phyloP scores from a whole-genome alignment of 2,329 filamentous ascomycete species.

The Blastomyces gilchristii region DNA sequence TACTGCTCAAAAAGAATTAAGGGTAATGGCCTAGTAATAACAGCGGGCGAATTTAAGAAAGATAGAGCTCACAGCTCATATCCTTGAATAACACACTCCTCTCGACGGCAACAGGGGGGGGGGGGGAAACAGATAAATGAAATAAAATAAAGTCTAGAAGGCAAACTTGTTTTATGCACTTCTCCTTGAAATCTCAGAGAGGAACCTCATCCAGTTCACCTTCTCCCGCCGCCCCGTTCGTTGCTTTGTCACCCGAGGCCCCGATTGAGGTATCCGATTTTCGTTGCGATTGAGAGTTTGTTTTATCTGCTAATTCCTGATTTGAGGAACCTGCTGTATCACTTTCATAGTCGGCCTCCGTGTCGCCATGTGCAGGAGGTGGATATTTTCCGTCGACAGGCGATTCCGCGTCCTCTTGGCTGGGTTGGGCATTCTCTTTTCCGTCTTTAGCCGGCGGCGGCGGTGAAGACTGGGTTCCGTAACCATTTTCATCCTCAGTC shows the following conservation, averaged over 20 bases:
- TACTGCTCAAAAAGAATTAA: not conserved
- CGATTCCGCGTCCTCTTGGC: constrained; percentile 3
- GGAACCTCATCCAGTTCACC: constrained; percentile 19
- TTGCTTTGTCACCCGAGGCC: not conserved
- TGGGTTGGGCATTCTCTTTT: constrained; percentile 4
- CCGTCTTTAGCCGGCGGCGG: constrained; percentile 17
- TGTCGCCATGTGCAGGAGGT: constrained; percentile 9
- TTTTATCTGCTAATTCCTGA: not conserved
- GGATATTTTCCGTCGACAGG: constrained; percentile 12
- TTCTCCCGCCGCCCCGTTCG: constrained; percentile 6
- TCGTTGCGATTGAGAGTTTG: not conserved
- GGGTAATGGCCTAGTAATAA: not conserved
- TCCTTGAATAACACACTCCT: not conserved
- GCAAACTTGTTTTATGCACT: not conserved
- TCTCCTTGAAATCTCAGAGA: constrained; percentile 10
- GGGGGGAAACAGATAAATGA: too few relatives aligned
- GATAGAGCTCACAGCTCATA: not conserved
- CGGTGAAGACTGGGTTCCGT: constrained; percentile 13
- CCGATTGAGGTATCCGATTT: not conserved
- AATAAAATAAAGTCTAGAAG: not conserved
- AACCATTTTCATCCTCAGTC: constrained; percentile 10
- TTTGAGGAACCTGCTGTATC: constrained; percentile 10
- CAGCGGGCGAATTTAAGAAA: not conserved
- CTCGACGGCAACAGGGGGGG: not conserved
- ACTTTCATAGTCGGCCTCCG: constrained; percentile 13